Conservation (phyloP, 192 early-diverging fungal genomes). For the Backusella tarrabulga region DNA sequence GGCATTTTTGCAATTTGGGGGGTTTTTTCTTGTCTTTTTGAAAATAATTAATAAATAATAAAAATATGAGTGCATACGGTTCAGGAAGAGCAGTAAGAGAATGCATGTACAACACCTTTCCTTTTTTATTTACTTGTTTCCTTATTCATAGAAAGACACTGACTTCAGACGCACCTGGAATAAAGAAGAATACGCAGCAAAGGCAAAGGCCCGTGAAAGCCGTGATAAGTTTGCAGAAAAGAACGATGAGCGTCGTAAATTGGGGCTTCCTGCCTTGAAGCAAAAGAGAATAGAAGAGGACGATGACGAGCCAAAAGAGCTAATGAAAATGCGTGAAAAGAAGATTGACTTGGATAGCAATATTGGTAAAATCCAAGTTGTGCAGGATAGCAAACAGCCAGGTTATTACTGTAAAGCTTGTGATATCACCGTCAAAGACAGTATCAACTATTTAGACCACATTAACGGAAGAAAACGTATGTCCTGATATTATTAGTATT, state of each 20-base stretch:
- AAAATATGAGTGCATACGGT: constrained; percentile 20
- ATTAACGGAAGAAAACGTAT: constrained; percentile 86
- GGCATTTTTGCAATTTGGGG: not conserved
- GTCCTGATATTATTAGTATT: no score
- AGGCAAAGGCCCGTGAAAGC: constrained; percentile 29
- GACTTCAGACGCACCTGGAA: constrained; percentile 46
- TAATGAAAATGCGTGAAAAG: constrained; percentile 43
- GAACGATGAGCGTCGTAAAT: constrained; percentile 39
- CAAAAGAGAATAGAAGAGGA: constrained; percentile 17
- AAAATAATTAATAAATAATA: not conserved
- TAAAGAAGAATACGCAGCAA: constrained; percentile 40
- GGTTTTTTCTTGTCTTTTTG: not conserved
- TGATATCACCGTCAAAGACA: constrained; percentile 88
- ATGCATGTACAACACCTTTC: not conserved
- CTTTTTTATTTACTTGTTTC: not conserved
- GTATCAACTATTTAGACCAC: constrained; percentile 86
- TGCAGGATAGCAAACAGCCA: constrained; percentile 71
- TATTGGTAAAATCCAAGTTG: constrained; percentile 82
- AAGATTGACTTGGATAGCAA: constrained; percentile 69
- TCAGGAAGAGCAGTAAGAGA: constrained; percentile 19
- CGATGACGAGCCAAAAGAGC: constrained; percentile 22
- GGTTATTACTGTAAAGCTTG: constrained; percentile 93
- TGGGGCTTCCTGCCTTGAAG: constrained; percentile 31
- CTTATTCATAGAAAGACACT: constrained; percentile 35
- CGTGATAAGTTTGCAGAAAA: constrained; percentile 31